Conservation (phyloP, 2,329 filamentous ascomycete genomes). For the Colletotrichum sp. region DNA sequence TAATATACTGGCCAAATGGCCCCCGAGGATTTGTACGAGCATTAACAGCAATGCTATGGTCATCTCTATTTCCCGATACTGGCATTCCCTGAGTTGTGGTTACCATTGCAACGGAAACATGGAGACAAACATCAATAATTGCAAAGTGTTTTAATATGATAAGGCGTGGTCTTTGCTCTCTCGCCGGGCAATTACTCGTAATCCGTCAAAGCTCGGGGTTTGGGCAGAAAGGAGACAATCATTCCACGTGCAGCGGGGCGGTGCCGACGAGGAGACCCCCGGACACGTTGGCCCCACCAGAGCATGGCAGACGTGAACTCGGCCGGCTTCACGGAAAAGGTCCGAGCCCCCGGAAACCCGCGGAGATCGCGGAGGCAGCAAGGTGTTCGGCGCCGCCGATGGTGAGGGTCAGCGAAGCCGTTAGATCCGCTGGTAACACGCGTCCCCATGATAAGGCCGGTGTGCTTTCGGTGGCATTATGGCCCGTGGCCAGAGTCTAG, state of each 20-base stretch:
- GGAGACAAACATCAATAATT: not conserved
- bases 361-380: not conserved
- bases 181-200: not conserved
- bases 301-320: too few species aligned
- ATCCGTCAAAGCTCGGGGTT: not conserved
- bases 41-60: not conserved
- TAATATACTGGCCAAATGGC: not conserved
- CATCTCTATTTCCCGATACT: not conserved
- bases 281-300: not conserved
- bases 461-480: not conserved
- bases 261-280: not conserved
- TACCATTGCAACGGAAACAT: not conserved
- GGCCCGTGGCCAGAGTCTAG: not conserved
- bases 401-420: not conserved
- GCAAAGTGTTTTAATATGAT: not conserved
- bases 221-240: not conserved
- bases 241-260: not conserved
- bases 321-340: too few species aligned
- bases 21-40: not conserved
- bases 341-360: not conserved
- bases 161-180: not conserved
- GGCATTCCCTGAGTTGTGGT: not conserved
- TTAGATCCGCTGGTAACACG: not conserved
- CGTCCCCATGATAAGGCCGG: not conserved
- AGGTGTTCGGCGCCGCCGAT: not conserved